A percentile compares a stretch with the other conserved stretches of the same genome.
Evolutionary conservation across 225 moss, liverwort and hornwort species (phyloP).

Genomic region (Rhytidiadelphus loreus): DNA sequence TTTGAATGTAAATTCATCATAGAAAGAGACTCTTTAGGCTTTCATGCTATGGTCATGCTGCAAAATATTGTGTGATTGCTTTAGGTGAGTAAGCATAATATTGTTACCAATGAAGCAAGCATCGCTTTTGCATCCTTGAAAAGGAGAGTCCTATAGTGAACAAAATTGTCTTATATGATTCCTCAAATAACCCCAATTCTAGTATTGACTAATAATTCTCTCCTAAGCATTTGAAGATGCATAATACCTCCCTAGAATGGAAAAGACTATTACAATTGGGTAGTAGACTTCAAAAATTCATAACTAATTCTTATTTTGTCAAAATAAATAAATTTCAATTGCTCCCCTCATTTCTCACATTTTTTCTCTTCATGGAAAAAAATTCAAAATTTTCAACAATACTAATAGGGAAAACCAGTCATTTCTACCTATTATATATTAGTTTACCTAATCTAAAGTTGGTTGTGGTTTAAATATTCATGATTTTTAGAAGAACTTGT

Average conservation of each 20-base stretch:
- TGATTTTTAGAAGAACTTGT: neutral
- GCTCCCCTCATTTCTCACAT: fast-evolving
- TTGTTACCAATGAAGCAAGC: too few relatives aligned
- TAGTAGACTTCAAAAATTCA: neutral
- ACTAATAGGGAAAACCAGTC: neutral
- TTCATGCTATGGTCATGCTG: neutral
- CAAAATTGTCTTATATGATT: too few relatives aligned
- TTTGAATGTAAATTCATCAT: neutral
- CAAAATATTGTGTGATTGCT: neutral
- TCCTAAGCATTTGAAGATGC: too few relatives aligned
- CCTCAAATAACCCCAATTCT: too few relatives aligned
- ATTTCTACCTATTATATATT: neutral
- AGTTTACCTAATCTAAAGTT: neutral
- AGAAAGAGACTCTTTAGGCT: fast-evolving
- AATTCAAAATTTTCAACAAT: too few relatives aligned
- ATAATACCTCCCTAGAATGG: too few relatives aligned
- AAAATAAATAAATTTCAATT: neutral
- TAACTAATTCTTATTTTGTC: neutral
- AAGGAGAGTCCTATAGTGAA: too few relatives aligned
- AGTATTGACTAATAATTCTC: too few relatives aligned
- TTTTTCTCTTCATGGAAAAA: neutral
- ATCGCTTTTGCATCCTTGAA: too few relatives aligned
- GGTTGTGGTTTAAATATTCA: neutral
- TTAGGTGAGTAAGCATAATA: neutral
- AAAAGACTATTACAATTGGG: too few relatives aligned